A percentile compares a stretch with the other conserved stretches of the same genome.
phyloP scores from a whole-genome alignment of 768 basidiomycete species.

The Nidularia sp. region DNA sequence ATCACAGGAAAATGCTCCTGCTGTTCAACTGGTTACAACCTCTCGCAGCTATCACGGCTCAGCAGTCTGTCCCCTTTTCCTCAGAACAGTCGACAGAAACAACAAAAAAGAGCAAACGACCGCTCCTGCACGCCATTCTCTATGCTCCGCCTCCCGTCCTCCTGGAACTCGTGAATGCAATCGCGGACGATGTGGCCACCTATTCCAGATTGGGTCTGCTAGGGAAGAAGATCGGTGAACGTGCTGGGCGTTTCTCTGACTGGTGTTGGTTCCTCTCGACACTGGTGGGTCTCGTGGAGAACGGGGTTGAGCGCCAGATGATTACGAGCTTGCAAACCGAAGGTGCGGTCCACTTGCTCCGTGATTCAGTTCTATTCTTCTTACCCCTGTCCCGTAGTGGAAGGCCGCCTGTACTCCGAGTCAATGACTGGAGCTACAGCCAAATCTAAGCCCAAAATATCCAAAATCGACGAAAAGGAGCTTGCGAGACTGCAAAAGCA shows the following conservation, averaged over 20 bases:
- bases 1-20: conserved; percentile 67
- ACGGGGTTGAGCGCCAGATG: conserved; percentile 73
- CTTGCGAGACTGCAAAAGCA: conserved; percentile 62
- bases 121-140: conserved; percentile 70
- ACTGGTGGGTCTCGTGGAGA: conserved; percentile 78
- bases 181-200: conserved; percentile 80
- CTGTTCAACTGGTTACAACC: conserved; percentile 85
- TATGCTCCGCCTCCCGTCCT: conserved; percentile 81
- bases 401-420: conserved; percentile 68
- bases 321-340: conserved; percentile 60
- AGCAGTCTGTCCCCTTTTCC: conserved; percentile 64
- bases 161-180: conserved; percentile 69
- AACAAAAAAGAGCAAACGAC: conserved; percentile 38
- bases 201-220: conserved; percentile 68
- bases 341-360: conserved; percentile 34
- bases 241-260: conserved; percentile 72
- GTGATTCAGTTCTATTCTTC: background rate
- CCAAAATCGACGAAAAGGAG: conserved; percentile 68
- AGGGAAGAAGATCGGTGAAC: conserved; percentile 57
- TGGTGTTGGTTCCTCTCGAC: conserved; percentile 87
- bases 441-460: conserved; percentile 57
- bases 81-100: conserved; percentile 33
- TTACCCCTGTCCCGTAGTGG: conserved; percentile 39
- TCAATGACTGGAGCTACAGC: conserved; percentile 68
- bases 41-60: conserved; percentile 64